Percentiles rank a stretch among this genome's conserved stretches.
These are phyloP conservation scores for Schizosaccharomyces octosporus DNA, from an alignment of 805 yeast genomes.

Conservation along the genomic window DNA sequence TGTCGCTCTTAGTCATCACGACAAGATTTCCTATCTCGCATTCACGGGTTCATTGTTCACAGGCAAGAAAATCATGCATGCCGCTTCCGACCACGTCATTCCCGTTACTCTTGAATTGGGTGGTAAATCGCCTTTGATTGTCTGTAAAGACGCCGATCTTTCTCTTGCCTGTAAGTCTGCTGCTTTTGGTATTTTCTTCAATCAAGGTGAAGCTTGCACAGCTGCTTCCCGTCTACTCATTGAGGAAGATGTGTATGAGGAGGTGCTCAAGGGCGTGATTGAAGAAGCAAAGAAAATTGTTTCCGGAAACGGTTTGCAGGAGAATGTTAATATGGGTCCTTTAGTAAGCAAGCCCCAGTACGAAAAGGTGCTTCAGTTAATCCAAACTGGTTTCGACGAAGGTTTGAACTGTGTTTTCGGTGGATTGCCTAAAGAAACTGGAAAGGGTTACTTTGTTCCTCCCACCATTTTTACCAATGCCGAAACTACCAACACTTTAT, in stretches of 20 bases:
- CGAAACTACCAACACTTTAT: slow-evolving; percentile 35
- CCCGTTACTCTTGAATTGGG: slow-evolving; percentile 53
- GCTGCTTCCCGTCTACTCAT: slow-evolving; percentile 44
- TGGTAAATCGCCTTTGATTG: slow-evolving; percentile 52
- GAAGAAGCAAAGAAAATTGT: slow-evolving; percentile 20
- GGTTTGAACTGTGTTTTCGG: background rate
- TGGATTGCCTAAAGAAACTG: background rate
- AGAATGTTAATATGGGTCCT: slow-evolving; percentile 5
- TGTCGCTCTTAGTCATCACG: slow-evolving; percentile 7
- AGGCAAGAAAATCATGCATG: slow-evolving; percentile 39
- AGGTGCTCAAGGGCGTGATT: slow-evolving; percentile 19
- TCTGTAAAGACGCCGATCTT: slow-evolving; percentile 22
- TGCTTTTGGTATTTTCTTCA: slow-evolving; percentile 38
- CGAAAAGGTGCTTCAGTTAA: background rate
- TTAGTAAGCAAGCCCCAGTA: slow-evolving; percentile 1
- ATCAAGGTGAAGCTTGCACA: slow-evolving; percentile 57
- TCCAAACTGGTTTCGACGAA: background rate
- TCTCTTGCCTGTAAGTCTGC: slow-evolving; percentile 29
- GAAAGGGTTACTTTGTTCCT: slow-evolving; percentile 27
- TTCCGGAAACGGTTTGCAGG: slow-evolving; percentile 31
- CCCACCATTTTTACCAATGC: slow-evolving; percentile 63
- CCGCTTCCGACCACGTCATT: slow-evolving; percentile 46
- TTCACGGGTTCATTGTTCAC: slow-evolving; percentile 48
- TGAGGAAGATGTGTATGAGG: slow-evolving; percentile 26
- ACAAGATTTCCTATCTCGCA: slow-evolving; percentile 36